Evolutionary conservation across 805 yeast genomes (phyloP), one percentile per base, ranked within the genome.

Genomic region (Pichia gijzeniarum): DNA sequence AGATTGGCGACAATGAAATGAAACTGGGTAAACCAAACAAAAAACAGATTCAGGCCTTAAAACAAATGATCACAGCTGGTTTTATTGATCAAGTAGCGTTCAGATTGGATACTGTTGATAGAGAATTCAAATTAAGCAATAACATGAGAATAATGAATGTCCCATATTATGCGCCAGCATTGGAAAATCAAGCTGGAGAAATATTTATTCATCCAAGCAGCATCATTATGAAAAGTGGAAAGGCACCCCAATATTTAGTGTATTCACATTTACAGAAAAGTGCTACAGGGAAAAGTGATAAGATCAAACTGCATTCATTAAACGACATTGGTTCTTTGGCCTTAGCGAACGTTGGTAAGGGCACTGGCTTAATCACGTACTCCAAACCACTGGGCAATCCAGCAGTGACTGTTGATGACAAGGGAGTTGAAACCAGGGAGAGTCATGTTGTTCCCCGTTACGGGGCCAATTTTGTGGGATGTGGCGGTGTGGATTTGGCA

Each of bases 401-500:
- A 3, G 79, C 87, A 58, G 93, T 88, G 1, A 95, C 95, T 1
- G 79, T 87, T 57, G 95, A 88, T 1, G 95, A 95, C 2, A 82
- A 82, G 57, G 70, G 74, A 51, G 56, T 85, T 14, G 76, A 80
- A 3, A 83, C 82, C 56, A 71, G 96, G 53, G 90, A 84, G 57
- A 86, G 95, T 54, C 90, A 87, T 66, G 96, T 90, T 14, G 81
- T 88, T 41, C 97, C 98, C 1, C 68, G 96, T 45, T 79, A 85
- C 59, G 97, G 97, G 4, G 90, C 95, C 10, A 73, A 80, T 6
- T 16, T 46, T 10, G 36, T 47, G 14, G 95, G 95, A 10, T 73
- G 80, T 35, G 96, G 96, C 18, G 96, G 96, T 8, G 91, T 96
- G 95, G 96, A 91, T 55, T 65, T 91, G 42, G 95, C 93, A 7